Evolutionary conservation across 768 basidiomycete species (phyloP).

Genomic region (Grammothele lineata): DNA sequence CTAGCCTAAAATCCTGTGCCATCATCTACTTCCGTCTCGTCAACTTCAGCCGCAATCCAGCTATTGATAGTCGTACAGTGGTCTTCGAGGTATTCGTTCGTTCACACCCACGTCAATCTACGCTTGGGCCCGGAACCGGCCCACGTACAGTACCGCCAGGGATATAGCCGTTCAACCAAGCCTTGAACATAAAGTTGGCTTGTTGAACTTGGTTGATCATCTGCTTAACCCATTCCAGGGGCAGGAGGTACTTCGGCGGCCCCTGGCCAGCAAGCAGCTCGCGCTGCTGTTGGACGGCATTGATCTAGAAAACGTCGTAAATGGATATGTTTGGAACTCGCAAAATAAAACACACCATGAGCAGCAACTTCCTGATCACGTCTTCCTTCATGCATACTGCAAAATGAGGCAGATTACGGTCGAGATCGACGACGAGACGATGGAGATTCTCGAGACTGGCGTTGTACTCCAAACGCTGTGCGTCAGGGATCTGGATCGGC

Average conservation of each 20-base stretch:
- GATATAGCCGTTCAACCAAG: too few relatives aligned
- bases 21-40: too few relatives aligned
- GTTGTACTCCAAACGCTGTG: conserved; percentile 52
- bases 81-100: too few relatives aligned
- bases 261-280: conserved; percentile 16
- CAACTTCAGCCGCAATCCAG: too few relatives aligned
- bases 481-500: conserved; percentile 39
- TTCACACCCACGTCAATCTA: too few relatives aligned
- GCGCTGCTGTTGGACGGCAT: conserved; percentile 35
- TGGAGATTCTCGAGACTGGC: conserved; percentile 44
- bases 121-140: too few relatives aligned
- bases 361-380: conserved; percentile 42
- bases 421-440: conserved; percentile 44
- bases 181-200: conserved; percentile 37
- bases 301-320: too few relatives aligned
- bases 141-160: too few relatives aligned
- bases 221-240: conserved; percentile 21
- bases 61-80: too few relatives aligned
- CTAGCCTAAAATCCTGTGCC: too few relatives aligned
- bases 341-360: conserved; percentile 62
- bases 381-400: conserved; percentile 46
- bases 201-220: conserved; percentile 43
- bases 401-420: conserved; percentile 46
- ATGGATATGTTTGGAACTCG: too few relatives aligned
- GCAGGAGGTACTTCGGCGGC: conserved; percentile 30